Percentiles rank a stretch among this genome's conserved stretches.
Evolutionary conservation across 176 grass and related monocot species (phyloP).

Genomic region (Carex kokanica): DNA sequence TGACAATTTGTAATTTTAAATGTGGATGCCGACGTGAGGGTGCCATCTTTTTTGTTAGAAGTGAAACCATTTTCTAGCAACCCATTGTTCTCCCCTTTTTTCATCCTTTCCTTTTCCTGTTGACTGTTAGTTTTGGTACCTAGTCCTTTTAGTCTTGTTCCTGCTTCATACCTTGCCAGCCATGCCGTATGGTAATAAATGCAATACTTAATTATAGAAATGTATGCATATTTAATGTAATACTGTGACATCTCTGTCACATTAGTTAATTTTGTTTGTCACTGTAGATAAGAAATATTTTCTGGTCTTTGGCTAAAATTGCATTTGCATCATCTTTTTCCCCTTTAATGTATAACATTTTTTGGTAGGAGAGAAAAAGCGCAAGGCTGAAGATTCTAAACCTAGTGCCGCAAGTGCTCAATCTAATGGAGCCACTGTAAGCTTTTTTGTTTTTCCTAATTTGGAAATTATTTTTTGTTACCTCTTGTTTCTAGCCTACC

Average conservation of each 20-base stretch:
- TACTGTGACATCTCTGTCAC: background rate
- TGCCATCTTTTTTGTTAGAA: background rate
- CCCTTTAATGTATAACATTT: background rate
- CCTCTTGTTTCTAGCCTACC: background rate
- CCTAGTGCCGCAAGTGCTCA: conserved; percentile 45
- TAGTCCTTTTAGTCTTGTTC: background rate
- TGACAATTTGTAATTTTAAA: background rate
- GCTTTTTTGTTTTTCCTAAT: conserved; percentile 21
- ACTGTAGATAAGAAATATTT: background rate
- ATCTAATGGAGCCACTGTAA: conserved; percentile 79
- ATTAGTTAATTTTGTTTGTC: background rate
- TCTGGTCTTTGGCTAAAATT: background rate
- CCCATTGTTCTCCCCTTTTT: background rate
- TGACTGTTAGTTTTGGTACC: background rate
- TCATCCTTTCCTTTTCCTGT: background rate
- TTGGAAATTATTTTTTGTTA: background rate
- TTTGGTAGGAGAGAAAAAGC: conserved; percentile 73
- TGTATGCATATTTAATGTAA: background rate
- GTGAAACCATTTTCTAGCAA: background rate
- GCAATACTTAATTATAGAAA: background rate
- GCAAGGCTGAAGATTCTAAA: conserved; percentile 61
- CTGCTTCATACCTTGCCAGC: background rate
- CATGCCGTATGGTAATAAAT: too few species aligned
- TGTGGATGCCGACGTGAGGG: background rate
- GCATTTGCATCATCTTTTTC: conserved; percentile 7